phyloP scores from a whole-genome alignment of 352 stramenopile species.

The Globisporangium takayamanum region DNA sequence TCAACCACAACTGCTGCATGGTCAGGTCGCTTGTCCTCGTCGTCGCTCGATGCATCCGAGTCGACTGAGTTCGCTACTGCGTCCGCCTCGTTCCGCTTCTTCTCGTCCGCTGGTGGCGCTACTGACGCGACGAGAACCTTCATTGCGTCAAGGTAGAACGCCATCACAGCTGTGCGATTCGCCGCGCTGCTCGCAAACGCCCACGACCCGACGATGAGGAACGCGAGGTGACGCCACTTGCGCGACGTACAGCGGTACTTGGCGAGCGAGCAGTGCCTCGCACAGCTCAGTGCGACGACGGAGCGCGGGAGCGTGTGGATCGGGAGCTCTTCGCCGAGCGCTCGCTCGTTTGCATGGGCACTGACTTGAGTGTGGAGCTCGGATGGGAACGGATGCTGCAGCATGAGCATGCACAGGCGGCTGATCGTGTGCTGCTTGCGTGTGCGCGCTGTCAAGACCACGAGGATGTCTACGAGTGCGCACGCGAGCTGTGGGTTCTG shows the following conservation, averaged over 20 bases:
- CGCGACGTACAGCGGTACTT: slow-evolving; percentile 36
- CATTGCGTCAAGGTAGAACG: slow-evolving; percentile 48
- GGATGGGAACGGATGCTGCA: slow-evolving; percentile 52
- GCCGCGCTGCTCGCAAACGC: slow-evolving; percentile 24
- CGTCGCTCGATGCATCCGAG: slow-evolving; percentile 7
- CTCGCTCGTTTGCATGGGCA: not conserved
- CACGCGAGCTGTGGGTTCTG: slow-evolving; percentile 49
- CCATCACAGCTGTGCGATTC: slow-evolving; percentile 23
- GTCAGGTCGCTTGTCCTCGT: slow-evolving; percentile 7
- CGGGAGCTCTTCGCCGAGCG: slow-evolving; percentile 19
- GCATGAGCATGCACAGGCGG: slow-evolving; percentile 44
- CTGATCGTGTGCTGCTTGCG: slow-evolving; percentile 34
- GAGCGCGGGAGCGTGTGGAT: slow-evolving; percentile 22
- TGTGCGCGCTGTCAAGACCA: slow-evolving; percentile 33
- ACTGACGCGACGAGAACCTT: slow-evolving; percentile 26
- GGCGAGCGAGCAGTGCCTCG: slow-evolving; percentile 26
- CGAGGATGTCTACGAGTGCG: slow-evolving; percentile 30
- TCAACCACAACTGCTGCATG: slow-evolving; percentile 21
- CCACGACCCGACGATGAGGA: slow-evolving; percentile 58
- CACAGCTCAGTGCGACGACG: slow-evolving; percentile 27
- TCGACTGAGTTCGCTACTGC: slow-evolving; percentile 12
- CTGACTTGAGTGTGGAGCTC: not conserved
- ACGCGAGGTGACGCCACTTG: slow-evolving; percentile 45
- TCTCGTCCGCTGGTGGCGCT: not conserved
- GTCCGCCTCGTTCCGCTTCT: slow-evolving; percentile 15